These are phyloP conservation scores for Aphanomyces invadans DNA, from an alignment of 352 stramenopile genomes.

Conservation along the genomic window DNA sequence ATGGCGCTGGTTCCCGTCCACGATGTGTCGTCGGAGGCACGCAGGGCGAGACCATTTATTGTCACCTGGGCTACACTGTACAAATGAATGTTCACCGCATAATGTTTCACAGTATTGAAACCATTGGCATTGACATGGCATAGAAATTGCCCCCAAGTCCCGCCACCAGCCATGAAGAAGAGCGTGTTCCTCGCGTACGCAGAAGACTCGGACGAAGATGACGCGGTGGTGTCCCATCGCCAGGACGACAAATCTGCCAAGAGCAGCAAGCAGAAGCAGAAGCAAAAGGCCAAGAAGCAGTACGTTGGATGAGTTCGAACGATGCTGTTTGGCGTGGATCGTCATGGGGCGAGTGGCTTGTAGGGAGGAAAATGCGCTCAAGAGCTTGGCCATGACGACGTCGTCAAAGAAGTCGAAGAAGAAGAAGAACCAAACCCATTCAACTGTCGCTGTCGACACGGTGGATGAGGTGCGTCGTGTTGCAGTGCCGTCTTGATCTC, in stretches of 20 bases:
- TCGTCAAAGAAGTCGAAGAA: conserved; percentile 25
- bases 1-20: too few relatives aligned
- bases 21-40: too few relatives aligned
- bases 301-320: too few relatives aligned
- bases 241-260: conserved; percentile 18
- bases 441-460: background rate
- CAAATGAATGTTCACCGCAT: conserved; percentile 2
- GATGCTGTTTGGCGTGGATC: too few relatives aligned
- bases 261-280: conserved; percentile 21
- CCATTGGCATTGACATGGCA: conserved; percentile 23
- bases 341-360: background rate
- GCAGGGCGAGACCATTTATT: too few relatives aligned
- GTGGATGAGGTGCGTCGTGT: background rate
- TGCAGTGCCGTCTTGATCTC: background rate
- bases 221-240: background rate
- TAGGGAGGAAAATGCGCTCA: conserved; percentile 22
- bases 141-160: background rate
- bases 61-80: background rate
- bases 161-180: conserved; percentile 22
- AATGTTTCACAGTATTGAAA: conserved; percentile 25
- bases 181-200: conserved; percentile 23
- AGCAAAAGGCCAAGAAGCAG: conserved; percentile 26
- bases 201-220: conserved; percentile 22
- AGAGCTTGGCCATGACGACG: conserved; percentile 18
- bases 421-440: conserved; percentile 6